These are phyloP conservation scores for Naganishia liquefaciens DNA, from an alignment of 1,284 basidiomycete genomes.

Conservation along the genomic window DNA sequence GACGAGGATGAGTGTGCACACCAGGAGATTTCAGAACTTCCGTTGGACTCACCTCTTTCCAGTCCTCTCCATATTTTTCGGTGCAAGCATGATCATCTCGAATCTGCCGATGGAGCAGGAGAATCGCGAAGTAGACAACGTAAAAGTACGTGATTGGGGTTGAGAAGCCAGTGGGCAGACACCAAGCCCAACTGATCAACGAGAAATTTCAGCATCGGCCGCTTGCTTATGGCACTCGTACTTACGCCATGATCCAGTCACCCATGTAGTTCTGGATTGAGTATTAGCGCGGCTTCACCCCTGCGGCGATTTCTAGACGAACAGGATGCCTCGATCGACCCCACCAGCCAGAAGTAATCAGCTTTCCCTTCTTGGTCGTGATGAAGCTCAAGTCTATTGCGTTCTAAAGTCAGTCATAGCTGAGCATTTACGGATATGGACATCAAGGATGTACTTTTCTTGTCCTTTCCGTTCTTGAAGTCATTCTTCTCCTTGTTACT, in stretches of 20 bases:
- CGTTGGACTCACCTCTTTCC: conserved; percentile 61
- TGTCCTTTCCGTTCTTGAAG: conserved; percentile 90
- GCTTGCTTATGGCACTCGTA: not conserved
- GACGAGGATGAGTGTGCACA: not conserved
- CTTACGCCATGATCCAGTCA: conserved; percentile 56
- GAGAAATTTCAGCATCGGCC: not conserved
- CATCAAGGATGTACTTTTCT: conserved; percentile 65
- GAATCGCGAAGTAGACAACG: conserved; percentile 79
- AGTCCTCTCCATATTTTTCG: conserved; percentile 85
- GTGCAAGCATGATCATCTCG: conserved; percentile 91
- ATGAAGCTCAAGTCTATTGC: conserved; percentile 70
- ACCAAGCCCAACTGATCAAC: conserved; percentile 67
- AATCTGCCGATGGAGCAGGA: conserved; percentile 85
- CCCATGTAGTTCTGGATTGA: conserved; percentile 68
- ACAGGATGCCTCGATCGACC: conserved; percentile 83
- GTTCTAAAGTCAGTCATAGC: not conserved
- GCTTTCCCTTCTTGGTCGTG: conserved; percentile 79
- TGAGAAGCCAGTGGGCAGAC: conserved; percentile 84
- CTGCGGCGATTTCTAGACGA: conserved; percentile 24
- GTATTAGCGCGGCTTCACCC: not conserved
- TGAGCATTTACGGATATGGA: not conserved
- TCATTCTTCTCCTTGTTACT: conserved; percentile 94
- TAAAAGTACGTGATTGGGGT: conserved; percentile 98
- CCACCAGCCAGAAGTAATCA: conserved; percentile 98
- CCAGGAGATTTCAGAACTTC: not conserved